A percentile compares a stretch with the other conserved stretches of the same genome.
Conservation (phyloP, 2,329 filamentous ascomycete species). For the Ophiostoma novo-ulmi region DNA sequence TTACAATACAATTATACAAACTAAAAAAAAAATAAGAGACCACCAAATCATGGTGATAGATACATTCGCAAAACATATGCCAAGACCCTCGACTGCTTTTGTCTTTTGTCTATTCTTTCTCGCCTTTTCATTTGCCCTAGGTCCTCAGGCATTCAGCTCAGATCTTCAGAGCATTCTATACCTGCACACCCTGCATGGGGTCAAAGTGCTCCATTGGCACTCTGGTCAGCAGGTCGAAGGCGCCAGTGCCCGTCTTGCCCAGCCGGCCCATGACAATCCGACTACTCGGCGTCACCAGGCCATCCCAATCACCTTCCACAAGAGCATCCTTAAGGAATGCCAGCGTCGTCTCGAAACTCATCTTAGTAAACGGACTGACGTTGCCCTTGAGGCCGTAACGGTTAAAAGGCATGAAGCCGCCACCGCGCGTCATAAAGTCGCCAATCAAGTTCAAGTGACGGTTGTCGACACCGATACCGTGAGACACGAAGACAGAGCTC, state of each 20-base stretch:
- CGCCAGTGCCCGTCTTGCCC: conserved; percentile 79
- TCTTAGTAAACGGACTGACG: conserved; percentile 91
- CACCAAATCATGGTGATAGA: not conserved
- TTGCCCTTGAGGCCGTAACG: conserved; percentile 81
- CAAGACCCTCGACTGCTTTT: not conserved
- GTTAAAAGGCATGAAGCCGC: conserved; percentile 86
- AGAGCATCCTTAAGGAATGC: conserved; percentile 91
- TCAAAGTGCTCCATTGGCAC: conserved; percentile 50
- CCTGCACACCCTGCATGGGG: conserved; percentile 24
- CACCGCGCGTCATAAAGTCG: conserved; percentile 94
- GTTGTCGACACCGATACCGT: conserved; percentile 88
- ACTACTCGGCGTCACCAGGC: conserved; percentile 76
- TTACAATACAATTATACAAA: not conserved
- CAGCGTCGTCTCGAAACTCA: conserved; percentile 98
- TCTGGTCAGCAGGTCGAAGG: conserved; percentile 76
- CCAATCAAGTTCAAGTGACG: conserved; percentile 93
- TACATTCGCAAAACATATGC: not conserved
- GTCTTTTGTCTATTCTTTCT: conserved; percentile 5
- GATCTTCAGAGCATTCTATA: not conserved
- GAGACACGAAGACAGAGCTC: conserved; percentile 75
- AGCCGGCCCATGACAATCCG: conserved; percentile 82
- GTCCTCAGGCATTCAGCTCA: not conserved
- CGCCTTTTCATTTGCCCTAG: not conserved
- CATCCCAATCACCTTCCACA: conserved; percentile 83
- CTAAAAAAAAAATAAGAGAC: not conserved